Conservation (phyloP, 1,139 yeast species). For the Hyphopichia fennica region DNA sequence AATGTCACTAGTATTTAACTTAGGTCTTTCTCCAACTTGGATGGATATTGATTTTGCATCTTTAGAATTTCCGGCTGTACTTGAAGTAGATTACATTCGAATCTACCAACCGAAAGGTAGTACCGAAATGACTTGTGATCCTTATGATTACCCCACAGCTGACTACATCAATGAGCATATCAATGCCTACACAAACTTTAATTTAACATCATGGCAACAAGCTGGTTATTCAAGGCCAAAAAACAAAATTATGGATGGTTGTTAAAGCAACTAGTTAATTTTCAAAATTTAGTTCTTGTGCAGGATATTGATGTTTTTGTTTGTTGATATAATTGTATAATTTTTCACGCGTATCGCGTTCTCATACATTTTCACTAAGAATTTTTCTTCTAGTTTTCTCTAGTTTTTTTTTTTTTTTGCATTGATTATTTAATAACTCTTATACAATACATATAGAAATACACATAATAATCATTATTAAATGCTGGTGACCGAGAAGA, state of each 20-base stretch:
- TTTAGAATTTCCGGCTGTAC: conserved; percentile 23
- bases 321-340: too few relatives aligned
- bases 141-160: conserved; percentile 24
- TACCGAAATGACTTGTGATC: conserved; percentile 28
- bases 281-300: too few relatives aligned
- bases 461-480: neutral
- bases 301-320: neutral
- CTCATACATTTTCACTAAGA: too few relatives aligned
- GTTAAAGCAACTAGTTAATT: too few relatives aligned
- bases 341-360: neutral
- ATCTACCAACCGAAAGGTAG: conserved; percentile 25
- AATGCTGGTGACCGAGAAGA: neutral
- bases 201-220: conserved; percentile 23
- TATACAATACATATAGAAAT: neutral
- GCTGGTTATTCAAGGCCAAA: conserved; percentile 27
- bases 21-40: conserved; percentile 30
- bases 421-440: neutral
- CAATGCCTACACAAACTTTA: conserved; percentile 22
- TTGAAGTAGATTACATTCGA: conserved; percentile 27
- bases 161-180: conserved; percentile 24
- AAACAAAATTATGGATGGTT: conserved; percentile 18
- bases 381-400: neutral
- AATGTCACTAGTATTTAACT: conserved; percentile 27
- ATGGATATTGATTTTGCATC: conserved; percentile 22
- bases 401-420: neutral